phyloP scores from a whole-genome alignment of 495 filamentous ascomycete genomes.

The Neurospora sp. region DNA sequence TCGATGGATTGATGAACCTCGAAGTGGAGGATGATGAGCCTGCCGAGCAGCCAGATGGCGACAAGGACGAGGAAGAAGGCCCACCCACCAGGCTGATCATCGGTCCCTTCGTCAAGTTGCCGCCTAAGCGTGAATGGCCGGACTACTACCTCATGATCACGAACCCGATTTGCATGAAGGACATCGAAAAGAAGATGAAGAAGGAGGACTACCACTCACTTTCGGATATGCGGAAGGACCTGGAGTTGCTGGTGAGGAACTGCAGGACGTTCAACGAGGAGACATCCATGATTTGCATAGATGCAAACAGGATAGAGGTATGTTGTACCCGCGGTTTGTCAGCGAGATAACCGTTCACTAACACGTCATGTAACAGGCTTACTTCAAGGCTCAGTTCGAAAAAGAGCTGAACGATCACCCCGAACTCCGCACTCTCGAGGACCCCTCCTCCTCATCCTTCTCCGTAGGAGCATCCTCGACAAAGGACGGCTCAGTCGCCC shows the following conservation, averaged over 20 bases:
- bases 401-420: conserved; percentile 62
- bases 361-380: conserved; percentile 43
- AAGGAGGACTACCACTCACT: conserved; percentile 79
- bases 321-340: not conserved
- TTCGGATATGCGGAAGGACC: conserved; percentile 69
- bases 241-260: conserved; percentile 77
- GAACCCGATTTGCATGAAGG: conserved; percentile 85
- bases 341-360: not conserved
- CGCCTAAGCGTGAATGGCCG: conserved; percentile 74
- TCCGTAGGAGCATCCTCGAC: conserved; percentile 18
- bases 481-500: conserved; percentile 56
- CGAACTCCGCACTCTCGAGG: conserved; percentile 63
- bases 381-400: conserved; percentile 55
- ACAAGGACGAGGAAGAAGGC: conserved; percentile 26
- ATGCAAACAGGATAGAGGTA: conserved; percentile 91
- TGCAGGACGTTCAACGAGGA: conserved; percentile 95
- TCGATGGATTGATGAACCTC: conserved; percentile 69
- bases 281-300: conserved; percentile 76
- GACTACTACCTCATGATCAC: conserved; percentile 93
- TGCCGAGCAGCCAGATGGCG: conserved; percentile 15
- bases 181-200: conserved; percentile 88
- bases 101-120: conserved; percentile 86
- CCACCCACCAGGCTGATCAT: conserved; percentile 64
- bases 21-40: conserved; percentile 54
- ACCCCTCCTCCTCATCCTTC: conserved; percentile 10